These are phyloP conservation scores for Paraconiothyrium sp. DNA, from an alignment of 2,329 filamentous ascomycete genomes.

Conservation along the genomic window DNA sequence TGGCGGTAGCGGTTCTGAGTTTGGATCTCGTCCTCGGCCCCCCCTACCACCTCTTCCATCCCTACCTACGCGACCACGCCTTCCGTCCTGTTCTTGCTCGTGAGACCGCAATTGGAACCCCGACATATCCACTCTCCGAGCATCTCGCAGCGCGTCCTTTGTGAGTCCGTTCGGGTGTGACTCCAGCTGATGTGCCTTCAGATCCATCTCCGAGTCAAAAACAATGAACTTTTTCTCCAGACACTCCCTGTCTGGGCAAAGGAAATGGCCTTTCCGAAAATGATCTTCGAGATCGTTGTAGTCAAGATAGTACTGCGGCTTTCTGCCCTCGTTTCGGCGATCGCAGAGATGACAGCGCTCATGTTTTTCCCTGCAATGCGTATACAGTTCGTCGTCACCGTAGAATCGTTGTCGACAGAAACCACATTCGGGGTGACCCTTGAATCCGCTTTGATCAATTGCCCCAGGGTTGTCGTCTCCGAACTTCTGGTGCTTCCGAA, in stretches of 20 bases:
- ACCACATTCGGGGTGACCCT: slow-evolving; percentile 90
- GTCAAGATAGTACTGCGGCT: slow-evolving; percentile 90
- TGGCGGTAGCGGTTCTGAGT: slow-evolving; percentile 78
- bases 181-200: slow-evolving; percentile 91
- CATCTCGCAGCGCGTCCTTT: slow-evolving; percentile 84
- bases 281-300: slow-evolving; percentile 88
- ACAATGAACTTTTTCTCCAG: slow-evolving; percentile 98
- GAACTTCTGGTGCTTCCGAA: slow-evolving; percentile 86
- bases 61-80: slow-evolving; percentile 42
- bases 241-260: slow-evolving; percentile 86
- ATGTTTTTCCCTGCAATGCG: slow-evolving; percentile 92
- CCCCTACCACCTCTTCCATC: slow-evolving; percentile 58
- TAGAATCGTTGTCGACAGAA: slow-evolving; percentile 96
- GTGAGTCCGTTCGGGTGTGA: slow-evolving; percentile 81
- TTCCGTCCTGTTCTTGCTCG: slow-evolving; percentile 66
- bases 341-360: slow-evolving; percentile 97
- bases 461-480: slow-evolving; percentile 93
- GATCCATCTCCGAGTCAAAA: slow-evolving; percentile 91
- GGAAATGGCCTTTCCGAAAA: slow-evolving; percentile 86
- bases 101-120: slow-evolving; percentile 85
- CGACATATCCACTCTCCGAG: slow-evolving; percentile 85
- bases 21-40: slow-evolving; percentile 79
- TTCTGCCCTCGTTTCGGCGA: slow-evolving; percentile 66
- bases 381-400: slow-evolving; percentile 92
- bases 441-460: slow-evolving; percentile 93